Evolutionary conservation across 768 basidiomycete genomes (phyloP), one percentile per base, ranked within the genome.

Genomic region (Boletus barrowsii): DNA sequence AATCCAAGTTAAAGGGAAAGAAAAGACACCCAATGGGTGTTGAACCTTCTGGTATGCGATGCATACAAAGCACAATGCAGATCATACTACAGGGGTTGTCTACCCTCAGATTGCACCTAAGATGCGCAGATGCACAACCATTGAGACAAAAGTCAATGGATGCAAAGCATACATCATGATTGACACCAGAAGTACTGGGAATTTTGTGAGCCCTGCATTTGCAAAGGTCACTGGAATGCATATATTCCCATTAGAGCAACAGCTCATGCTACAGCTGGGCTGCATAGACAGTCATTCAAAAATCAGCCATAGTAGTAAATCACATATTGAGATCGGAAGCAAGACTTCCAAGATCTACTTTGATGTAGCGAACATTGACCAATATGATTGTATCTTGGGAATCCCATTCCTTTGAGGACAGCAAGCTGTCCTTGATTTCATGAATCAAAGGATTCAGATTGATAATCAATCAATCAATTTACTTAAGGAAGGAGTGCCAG

Each of bases 1-100:
- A 0, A 39, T 39, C 9, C n/a, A 18, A 1, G 2, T 17, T 8
- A 39, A 8, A n/a, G 4, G n/a, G 17, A 4, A 39, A 17, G 2
- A 4, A 9, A 3, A 9, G 15, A 10, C 17, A 17, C 1, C 17
- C 37, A 39, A 9, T 18, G 7, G 8, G n/a, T 39, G 7, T n/a
- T 0, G 8, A 39, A n/a, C 37, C 1, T 39, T 39, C 8, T 9
- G 4, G 17, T 17, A 39, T 18, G n/a, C 8, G 2, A 39, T 39
- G 37, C 1, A 18, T n/a, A 26, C 17, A n/a, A 39, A n/a, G 8
- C n/a, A n/a, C n/a, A 9, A n/a, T 2, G 3, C 17, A 17, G 10
- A 39, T n/a, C n/a, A 10, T 0, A 4, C 17, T 18, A 7, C 2
- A 18, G 10, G 9, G 17, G n/a, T 2, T 4, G 10, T 4, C 8